Conservation (phyloP, 2,329 filamentous ascomycete genomes). For the Aspergillus udagawae region DNA sequence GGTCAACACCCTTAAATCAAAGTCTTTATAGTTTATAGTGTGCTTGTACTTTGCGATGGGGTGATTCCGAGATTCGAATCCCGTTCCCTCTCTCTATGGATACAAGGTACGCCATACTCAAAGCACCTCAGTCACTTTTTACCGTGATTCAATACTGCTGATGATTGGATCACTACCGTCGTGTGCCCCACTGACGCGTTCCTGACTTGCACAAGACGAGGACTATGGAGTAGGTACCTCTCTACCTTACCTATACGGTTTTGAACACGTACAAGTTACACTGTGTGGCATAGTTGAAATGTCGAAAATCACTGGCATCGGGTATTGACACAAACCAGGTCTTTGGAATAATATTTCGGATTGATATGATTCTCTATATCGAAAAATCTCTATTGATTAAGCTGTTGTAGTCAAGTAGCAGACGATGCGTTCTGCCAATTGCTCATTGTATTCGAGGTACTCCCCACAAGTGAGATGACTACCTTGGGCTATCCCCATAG, state of each 20-base stretch:
- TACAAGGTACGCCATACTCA: background rate
- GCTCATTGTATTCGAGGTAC: background rate
- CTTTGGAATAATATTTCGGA: too few species aligned
- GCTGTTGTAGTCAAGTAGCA: background rate
- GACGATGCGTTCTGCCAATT: too few species aligned
- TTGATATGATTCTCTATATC: too few species aligned
- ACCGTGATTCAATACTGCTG: background rate
- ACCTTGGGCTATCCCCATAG: background rate
- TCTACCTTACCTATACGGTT: background rate
- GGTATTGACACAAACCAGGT: too few species aligned
- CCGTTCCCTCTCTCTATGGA: background rate
- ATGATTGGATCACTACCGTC: constrained; percentile 16
- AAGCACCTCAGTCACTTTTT: background rate
- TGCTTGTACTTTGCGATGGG: background rate
- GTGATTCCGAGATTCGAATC: background rate
- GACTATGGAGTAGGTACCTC: background rate
- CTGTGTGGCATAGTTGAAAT: too few species aligned
- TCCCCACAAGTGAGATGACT: background rate
- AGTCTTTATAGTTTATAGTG: background rate
- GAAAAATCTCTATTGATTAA: background rate
- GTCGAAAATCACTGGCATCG: too few species aligned
- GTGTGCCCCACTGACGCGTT: constrained; percentile 26
- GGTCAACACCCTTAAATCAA: background rate
- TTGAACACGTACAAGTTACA: background rate
- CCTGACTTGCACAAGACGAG: constrained; percentile 20